These are phyloP conservation scores for Populus deltoides DNA, from an alignment of 345 rosid species.

Conservation along the genomic window DNA sequence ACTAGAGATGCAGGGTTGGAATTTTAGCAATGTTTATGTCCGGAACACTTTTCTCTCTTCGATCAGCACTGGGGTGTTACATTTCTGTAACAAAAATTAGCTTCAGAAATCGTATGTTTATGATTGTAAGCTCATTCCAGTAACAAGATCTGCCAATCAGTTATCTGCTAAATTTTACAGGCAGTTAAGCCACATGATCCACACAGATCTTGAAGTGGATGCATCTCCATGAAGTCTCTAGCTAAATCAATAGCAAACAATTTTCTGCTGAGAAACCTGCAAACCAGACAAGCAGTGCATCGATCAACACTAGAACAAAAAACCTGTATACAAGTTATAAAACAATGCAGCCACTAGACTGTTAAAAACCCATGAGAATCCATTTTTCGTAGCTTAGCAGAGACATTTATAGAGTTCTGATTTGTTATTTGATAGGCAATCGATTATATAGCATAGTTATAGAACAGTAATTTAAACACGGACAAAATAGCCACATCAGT, in stretches of 20 bases:
- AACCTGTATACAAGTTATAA: too few relatives aligned
- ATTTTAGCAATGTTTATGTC: neutral
- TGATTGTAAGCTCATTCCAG: conserved; percentile 1
- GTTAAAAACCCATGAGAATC: too few relatives aligned
- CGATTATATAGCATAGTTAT: too few relatives aligned
- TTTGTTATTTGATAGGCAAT: too few relatives aligned
- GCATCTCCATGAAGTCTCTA: neutral
- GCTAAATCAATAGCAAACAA: neutral
- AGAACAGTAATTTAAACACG: too few relatives aligned
- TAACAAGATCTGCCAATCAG: neutral
- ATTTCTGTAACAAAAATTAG: conserved; percentile 7
- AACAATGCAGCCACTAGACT: too few relatives aligned
- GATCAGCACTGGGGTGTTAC: neutral
- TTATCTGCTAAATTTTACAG: neutral
- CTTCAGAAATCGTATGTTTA: neutral
- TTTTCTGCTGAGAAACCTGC: conserved; percentile 11
- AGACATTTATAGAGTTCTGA: too few relatives aligned
- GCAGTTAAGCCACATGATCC: neutral
- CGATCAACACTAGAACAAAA: too few relatives aligned
- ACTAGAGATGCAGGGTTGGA: neutral
- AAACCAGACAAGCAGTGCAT: neutral
- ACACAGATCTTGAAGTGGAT: neutral
- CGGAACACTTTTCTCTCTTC: neutral
- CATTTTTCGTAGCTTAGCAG: too few relatives aligned
- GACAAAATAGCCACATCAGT: too few relatives aligned